Evolutionary conservation across 192 early-diverging fungal species (phyloP), one percentile per base, ranked within the genome.

Genomic region (Linnemannia elongata): DNA sequence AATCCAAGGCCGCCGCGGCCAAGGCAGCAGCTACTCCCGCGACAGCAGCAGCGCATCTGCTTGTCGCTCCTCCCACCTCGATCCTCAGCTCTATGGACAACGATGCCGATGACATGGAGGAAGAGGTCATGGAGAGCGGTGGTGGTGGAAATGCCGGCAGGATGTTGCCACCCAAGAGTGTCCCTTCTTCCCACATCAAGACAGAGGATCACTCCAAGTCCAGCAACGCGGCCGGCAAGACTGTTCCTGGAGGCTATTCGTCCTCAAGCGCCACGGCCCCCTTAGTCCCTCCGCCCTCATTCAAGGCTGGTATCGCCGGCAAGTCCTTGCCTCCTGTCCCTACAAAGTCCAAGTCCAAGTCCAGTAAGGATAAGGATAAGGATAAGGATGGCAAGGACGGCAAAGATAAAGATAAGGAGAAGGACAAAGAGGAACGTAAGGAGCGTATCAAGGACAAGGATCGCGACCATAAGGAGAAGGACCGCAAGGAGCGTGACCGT

Each of bases 81-180:
- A 87, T 87, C 18, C 60, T 87, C 30, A 87, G 79, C 55, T 81
- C 82, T 1, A 54, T 81, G 52, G 76, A 87, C 24, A 72, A 41
- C 0, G 83, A 86, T 69, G 71, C 47, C 17, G 83, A 86, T 10
- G 83, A 86, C 60, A 80, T 86, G 69, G 83, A 86, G 22, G 83
- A 86, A 35, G 83, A 86, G 17, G 78, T 86, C n/a, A 86, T 87
- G 85, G 85, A 87, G 41, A 81, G 85, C 69, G 82, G 82, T 0
- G 82, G 82, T 17, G 83, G 83, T 8, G 78, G 78, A 13, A 75
- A 71, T 30, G 49, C 83, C 1, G 63, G 79, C 20, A 54, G 83
- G 17, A 85, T 86, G 78, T 27, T 74, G 44, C 83, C 83, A n/a
- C 79, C 78, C 33, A 86, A 86, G 71, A 42, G 35, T n/a, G 18